A percentile compares a stretch with the other conserved stretches of the same genome.
These are phyloP conservation scores for Pleurotus pulmonarius DNA, from an alignment of 768 basidiomycete species.

Conservation along the genomic window DNA sequence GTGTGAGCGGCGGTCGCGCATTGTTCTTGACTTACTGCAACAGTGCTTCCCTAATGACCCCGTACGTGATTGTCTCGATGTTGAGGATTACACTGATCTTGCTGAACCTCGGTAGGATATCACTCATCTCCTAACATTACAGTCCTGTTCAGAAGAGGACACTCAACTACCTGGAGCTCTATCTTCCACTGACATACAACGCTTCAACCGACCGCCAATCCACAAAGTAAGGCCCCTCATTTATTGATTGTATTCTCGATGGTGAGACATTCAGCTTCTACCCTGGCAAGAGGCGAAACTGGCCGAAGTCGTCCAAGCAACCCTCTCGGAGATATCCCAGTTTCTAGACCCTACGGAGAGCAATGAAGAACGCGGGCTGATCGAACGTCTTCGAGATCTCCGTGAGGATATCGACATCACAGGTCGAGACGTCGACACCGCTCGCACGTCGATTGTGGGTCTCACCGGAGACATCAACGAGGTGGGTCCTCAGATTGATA, in stretches of 20 bases:
- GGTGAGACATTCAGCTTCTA: neutral
- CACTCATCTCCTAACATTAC: neutral
- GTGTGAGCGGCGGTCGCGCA: neutral
- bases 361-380: neutral
- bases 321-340: neutral
- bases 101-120: neutral
- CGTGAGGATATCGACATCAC: neutral
- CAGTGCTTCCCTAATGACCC: neutral
- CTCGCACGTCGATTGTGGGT: neutral
- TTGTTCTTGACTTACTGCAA: neutral
- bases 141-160: neutral
- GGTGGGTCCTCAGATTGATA: constrained; percentile 2
- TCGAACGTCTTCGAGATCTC: neutral
- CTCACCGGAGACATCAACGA: constrained; percentile 4
- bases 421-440: neutral
- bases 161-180: neutral
- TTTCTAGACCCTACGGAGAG: neutral
- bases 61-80: neutral
- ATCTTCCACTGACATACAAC: neutral
- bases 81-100: neutral
- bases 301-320: neutral
- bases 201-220: neutral
- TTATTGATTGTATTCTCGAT: neutral
- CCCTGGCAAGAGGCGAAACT: neutral
- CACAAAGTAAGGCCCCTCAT: neutral